These are phyloP conservation scores for Xylariaceae sp. DNA, from an alignment of 2,329 filamentous ascomycete genomes.

Conservation along the genomic window DNA sequence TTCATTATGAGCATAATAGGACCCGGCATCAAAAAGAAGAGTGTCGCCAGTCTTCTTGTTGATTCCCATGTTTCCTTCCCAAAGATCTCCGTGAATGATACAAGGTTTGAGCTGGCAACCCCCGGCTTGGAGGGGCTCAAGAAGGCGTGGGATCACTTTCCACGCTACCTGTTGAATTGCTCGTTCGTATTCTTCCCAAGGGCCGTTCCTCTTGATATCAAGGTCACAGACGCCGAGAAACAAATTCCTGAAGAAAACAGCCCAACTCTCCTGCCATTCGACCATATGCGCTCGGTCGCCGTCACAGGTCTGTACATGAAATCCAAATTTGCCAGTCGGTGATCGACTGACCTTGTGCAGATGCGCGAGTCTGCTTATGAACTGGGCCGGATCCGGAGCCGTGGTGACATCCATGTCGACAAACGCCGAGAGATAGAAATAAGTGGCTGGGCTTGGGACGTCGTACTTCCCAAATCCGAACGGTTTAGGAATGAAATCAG, in stretches of 20 bases:
- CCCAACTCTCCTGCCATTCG: slow-evolving; percentile 22
- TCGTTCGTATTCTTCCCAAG: slow-evolving; percentile 21
- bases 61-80: slow-evolving; percentile 16
- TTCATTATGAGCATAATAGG: slow-evolving; percentile 24
- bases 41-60: slow-evolving; percentile 14
- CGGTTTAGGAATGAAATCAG: too few species aligned
- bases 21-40: slow-evolving; percentile 20
- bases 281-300: slow-evolving; percentile 14
- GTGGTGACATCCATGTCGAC: slow-evolving; percentile 19
- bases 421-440: slow-evolving; percentile 21
- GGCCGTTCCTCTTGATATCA: slow-evolving; percentile 27
- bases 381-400: slow-evolving; percentile 13
- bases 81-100: slow-evolving; percentile 20
- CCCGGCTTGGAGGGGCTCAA: slow-evolving; percentile 15
- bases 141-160: slow-evolving; percentile 17
- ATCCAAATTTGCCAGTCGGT: slow-evolving; percentile 24
- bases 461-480: too few species aligned
- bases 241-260: slow-evolving; percentile 24
- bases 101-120: slow-evolving; percentile 12
- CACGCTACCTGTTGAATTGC: slow-evolving; percentile 15
- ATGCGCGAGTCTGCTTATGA: slow-evolving; percentile 14
- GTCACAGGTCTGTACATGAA: slow-evolving; percentile 11
- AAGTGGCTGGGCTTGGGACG: too few species aligned
- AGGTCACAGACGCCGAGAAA: slow-evolving; percentile 26
- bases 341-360: slow-evolving; percentile 17